These are phyloP conservation scores for Polyporus arcularius DNA, from an alignment of 768 basidiomycete genomes.

Conservation along the genomic window DNA sequence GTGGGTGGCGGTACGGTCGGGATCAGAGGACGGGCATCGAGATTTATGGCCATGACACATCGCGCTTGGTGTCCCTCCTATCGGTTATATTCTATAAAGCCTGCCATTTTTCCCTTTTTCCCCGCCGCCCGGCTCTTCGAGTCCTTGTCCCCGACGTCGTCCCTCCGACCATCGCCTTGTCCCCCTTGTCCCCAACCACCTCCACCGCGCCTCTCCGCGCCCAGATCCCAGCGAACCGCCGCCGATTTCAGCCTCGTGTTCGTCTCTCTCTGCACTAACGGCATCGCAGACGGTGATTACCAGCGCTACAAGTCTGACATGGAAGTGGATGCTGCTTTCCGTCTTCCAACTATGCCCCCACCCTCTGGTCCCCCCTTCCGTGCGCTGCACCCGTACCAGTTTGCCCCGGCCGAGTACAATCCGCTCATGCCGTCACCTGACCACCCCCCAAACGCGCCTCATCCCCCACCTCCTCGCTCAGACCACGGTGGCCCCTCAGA, in stretches of 20 bases:
- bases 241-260: slow-evolving; percentile 15
- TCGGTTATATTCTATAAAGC: slow-evolving; percentile 21
- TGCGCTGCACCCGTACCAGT: slow-evolving; percentile 21
- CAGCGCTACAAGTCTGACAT: slow-evolving; percentile 16
- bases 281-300: slow-evolving; percentile 13
- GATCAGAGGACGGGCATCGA: slow-evolving; percentile 12
- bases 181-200: not conserved
- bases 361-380: slow-evolving; percentile 17
- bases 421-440: slow-evolving; percentile 21
- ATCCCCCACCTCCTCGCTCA: slow-evolving; percentile 4
- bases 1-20: slow-evolving; percentile 14
- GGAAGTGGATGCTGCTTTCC: slow-evolving; percentile 21
- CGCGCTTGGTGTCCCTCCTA: slow-evolving; percentile 12
- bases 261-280: not conserved
- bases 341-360: slow-evolving; percentile 18
- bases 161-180: not conserved
- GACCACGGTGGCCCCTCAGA: slow-evolving; percentile 13
- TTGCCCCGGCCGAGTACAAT: slow-evolving; percentile 18
- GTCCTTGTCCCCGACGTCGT: slow-evolving; percentile 1
- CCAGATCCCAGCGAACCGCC: not conserved
- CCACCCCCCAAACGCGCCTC: slow-evolving; percentile 19
- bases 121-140: slow-evolving; percentile 14
- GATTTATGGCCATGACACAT: slow-evolving; percentile 6
- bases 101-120: slow-evolving; percentile 20
- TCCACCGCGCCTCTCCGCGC: not conserved